phyloP scores from a whole-genome alignment of 768 basidiomycete species.

The Scleroderma bovista region DNA sequence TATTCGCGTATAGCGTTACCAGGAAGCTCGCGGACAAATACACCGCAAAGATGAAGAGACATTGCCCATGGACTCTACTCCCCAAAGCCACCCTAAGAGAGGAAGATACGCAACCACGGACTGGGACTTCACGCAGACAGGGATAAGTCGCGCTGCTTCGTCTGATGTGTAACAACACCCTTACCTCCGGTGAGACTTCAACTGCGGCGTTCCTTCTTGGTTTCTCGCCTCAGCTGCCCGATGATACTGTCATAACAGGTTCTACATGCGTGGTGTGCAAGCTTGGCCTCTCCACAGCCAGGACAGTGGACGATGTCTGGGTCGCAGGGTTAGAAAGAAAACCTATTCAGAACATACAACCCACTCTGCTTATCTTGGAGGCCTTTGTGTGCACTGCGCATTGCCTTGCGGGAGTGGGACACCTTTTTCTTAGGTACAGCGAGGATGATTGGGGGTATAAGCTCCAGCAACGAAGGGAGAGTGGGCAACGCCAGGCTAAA shows the following conservation, averaged over 20 bases:
- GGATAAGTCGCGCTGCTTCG: no score
- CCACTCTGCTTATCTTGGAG: conserved; percentile 89
- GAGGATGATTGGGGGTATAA: conserved; percentile 82
- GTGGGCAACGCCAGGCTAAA: conserved; percentile 35
- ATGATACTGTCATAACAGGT: conserved; percentile 53
- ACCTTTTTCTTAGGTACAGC: conserved; percentile 94
- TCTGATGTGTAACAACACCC: no score
- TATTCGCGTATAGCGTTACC: no score
- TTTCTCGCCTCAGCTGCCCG: conserved; percentile 17
- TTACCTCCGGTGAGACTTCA: neutral
- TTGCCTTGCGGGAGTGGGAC: conserved; percentile 91
- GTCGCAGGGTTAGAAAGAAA: conserved; percentile 4
- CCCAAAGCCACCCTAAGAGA: no score
- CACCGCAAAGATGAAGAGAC: no score
- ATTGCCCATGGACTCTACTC: no score
- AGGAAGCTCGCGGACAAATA: no score
- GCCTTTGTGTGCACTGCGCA: conserved; percentile 92
- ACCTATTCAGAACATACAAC: neutral
- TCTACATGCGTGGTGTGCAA: conserved; percentile 83
- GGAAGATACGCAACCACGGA: no score
- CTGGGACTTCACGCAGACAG: no score
- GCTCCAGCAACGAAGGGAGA: conserved; percentile 51
- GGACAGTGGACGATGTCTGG: conserved; percentile 87
- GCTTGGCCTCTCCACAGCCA: conserved; percentile 84
- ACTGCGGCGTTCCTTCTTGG: conserved; percentile 6